Base-by-base conservation (phyloP, 192 early-diverging fungal genomes). In the Thamnidium elegans region DNA sequence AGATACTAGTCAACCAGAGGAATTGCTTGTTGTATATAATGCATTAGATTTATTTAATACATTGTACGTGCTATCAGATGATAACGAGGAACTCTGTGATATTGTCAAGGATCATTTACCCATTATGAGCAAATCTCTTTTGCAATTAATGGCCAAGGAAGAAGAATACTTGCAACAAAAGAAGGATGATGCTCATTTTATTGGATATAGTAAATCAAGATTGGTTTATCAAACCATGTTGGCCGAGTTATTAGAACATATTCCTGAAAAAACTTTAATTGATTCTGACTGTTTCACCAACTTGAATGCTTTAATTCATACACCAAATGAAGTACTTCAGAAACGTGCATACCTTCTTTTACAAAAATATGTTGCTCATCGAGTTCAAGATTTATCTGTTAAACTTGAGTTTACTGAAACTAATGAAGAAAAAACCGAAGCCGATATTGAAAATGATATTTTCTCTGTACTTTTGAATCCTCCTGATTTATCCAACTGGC, bases 251-350 rank as follows among this genome's bases (percentile, higher is more conserved):
- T 19, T 54, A 14, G 50, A 50, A 19, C 48, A 68, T 42, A 59
- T 73, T 31, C 71, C 71, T 43, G 58, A 70, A 21, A 60, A 39
- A 11, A 21, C 58, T 11, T 65, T 65, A 42, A 44, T 55, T 46
- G 39, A 53, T 17, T 31, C 43, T 23, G 21, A 43, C 17, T 39
- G 23, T n/a, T 55, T 65, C 36, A 36, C n/a, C 46, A 51, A 65
- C 54, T 39, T 39, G 36, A 39, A 39, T 6, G 36, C 36, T 39
- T 39, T 77, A 3, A 43, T 79, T 23, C 36, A 54, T n/a, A 31
- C 69, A 10, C 56, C 65, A 7, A 76, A 77, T 50, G 75, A 73
- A 44, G 46, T 47, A n/a, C 47, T 81, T 3, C 80, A 81, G 50
- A 77, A 67, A 55, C 56, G 66, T 39, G 63, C 69, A 2, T 81